Evolutionary conservation across 257 asterid genomes (phyloP), one percentile per base, ranked within the genome.

Genomic region (Solanum stenotomum): DNA sequence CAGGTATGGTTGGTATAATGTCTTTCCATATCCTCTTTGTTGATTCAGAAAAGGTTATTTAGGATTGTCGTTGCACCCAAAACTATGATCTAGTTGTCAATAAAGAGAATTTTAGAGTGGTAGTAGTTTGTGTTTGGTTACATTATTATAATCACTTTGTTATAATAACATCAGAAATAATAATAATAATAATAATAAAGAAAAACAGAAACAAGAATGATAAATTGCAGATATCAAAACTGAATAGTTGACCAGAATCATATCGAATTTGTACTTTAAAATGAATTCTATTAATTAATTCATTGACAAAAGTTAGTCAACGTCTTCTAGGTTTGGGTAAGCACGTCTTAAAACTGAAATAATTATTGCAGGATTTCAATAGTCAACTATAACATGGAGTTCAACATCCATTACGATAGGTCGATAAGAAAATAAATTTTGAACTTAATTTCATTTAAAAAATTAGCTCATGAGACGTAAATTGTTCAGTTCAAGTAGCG

Each of bases 361-460:
- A 81, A 46, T 46, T 20, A 29, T 81, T 46, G 40, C 68, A 46
- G 40, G 42, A 16, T 14, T 27, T 61, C 20, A 1, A 3, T 4
- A 5, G 68, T 81, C 68, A 46, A 56, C 65, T 68, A 25, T 65
- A n/a, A 65, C 29, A 25, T 12, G 1, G 8, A 25, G 33, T 65
- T 65, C 8, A 10, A 25, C 14, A 29, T 27, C 3, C 0, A 10
- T 27, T 27, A 27, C 1, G 5, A 27, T 27, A 27, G 31, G 18
- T 13, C 1, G 11, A 27, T 27, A 68, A 2, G 16, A 67, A 67
- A 25, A 25, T 65, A 25, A 25, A 67, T 10, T 0, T 63, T n/a
- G 7, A 23, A 63, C 15, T 1, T n/a, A 63, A 63, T 29, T 11
- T 0, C 1, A n/a, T 14, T 0, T 0, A 59, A 59, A 22, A 2